Conservation (phyloP, 805 yeast species). For the Candida nitratophila region DNA sequence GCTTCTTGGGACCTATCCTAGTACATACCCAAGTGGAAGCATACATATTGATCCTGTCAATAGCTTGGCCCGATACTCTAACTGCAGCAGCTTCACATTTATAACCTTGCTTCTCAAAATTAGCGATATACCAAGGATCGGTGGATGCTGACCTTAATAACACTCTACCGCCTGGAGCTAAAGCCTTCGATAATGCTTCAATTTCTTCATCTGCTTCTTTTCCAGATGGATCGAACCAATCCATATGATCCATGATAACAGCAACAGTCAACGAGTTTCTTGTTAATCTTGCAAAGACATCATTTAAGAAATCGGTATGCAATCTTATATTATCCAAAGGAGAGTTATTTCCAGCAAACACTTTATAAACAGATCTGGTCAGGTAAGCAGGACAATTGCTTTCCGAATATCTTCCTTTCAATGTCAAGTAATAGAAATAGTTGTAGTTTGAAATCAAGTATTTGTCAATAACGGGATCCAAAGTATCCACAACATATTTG, state of each 20-base stretch:
- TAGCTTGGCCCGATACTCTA: conserved; percentile 54
- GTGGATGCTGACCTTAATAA: conserved; percentile 69
- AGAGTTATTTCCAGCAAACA: conserved; percentile 34
- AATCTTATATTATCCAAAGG: conserved; percentile 67
- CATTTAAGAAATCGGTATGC: conserved; percentile 74
- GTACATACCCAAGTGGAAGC: conserved; percentile 86
- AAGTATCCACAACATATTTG: conserved; percentile 67
- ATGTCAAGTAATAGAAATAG: conserved; percentile 68
- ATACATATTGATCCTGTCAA: conserved; percentile 81
- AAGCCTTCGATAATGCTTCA: conserved; percentile 52
- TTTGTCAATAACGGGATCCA: conserved; percentile 65
- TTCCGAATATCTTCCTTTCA: conserved; percentile 53
- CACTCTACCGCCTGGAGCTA: conserved; percentile 65
- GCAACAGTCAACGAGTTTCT: conserved; percentile 64
- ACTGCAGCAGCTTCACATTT: conserved; percentile 62
- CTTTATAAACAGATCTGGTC: conserved; percentile 48
- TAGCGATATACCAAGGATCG: conserved; percentile 70
- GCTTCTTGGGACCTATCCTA: conserved; percentile 30
- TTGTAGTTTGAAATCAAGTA: conserved; percentile 64
- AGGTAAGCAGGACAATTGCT: conserved; percentile 73
- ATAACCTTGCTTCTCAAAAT: conserved; percentile 64
- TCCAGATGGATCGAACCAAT: conserved; percentile 73
- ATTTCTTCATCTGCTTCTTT: conserved; percentile 62
- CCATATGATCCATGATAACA: conserved; percentile 88
- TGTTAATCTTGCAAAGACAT: conserved; percentile 62